A percentile compares a stretch with the other conserved stretches of the same genome.
phyloP scores from a whole-genome alignment of 805 yeast genomes.

The Brettanomyces anomalus region DNA sequence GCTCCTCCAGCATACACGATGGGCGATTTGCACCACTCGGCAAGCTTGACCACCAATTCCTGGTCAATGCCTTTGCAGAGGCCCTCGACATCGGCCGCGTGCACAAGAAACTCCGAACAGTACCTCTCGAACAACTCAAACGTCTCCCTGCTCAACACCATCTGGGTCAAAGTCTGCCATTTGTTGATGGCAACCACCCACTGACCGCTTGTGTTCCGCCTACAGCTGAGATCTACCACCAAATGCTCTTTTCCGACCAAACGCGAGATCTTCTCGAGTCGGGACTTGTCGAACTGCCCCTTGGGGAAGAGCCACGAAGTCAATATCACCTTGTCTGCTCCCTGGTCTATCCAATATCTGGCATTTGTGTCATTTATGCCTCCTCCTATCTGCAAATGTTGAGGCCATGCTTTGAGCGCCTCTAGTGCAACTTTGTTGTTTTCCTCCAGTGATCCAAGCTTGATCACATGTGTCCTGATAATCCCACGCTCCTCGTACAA shows the following conservation, averaged over 20 bases:
- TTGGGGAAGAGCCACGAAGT: conserved; percentile 86
- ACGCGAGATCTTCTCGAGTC: conserved; percentile 41
- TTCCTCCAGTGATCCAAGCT: conserved; percentile 65
- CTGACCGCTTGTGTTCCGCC: conserved; percentile 29
- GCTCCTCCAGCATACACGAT: conserved; percentile 98
- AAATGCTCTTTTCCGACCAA: conserved; percentile 57
- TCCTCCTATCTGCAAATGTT: conserved; percentile 79
- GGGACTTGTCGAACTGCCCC: conserved; percentile 40
- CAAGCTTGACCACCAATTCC: conserved; percentile 58
- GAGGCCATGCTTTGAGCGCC: conserved; percentile 72
- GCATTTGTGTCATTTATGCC: conserved; percentile 79
- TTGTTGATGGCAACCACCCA: conserved; percentile 98
- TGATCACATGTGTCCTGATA: conserved; percentile 84
- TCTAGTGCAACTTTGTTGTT: conserved; percentile 77
- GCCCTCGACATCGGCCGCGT: conserved; percentile 99
- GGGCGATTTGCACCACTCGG: conserved; percentile 70
- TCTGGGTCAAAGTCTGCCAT: conserved; percentile 86
- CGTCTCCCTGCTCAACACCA: conserved; percentile 44
- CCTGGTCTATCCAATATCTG: conserved; percentile 58
- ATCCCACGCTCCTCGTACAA: conserved; percentile 55
- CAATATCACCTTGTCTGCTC: conserved; percentile 83
- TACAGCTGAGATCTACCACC: conserved; percentile 88
- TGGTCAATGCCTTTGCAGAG: conserved; percentile 88
- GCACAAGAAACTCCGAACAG: conserved; percentile 84
- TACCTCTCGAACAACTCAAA: conserved; percentile 47